These are phyloP conservation scores for Trametes coccinea DNA, from an alignment of 768 basidiomycete species.

Conservation along the genomic window DNA sequence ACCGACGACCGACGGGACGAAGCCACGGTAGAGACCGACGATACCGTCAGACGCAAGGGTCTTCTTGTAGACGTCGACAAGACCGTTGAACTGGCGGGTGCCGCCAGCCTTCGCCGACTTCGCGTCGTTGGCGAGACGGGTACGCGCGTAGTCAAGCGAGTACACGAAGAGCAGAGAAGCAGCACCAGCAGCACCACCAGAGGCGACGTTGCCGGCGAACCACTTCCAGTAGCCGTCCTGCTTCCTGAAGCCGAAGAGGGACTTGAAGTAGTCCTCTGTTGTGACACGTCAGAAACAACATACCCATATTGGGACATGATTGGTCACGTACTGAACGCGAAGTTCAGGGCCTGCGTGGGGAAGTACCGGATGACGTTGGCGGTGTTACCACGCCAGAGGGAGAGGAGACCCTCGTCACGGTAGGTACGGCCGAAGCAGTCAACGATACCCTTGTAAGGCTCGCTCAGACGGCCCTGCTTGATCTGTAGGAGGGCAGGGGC, in stretches of 20 bases:
- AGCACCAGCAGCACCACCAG: constrained; percentile 99
- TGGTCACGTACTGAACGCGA: constrained; percentile 89
- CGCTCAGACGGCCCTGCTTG: constrained; percentile 97
- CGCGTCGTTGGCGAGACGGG: constrained; percentile 96
- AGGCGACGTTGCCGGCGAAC: constrained; percentile 97
- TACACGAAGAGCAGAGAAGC: constrained; percentile 99
- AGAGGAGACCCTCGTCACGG: constrained; percentile 90
- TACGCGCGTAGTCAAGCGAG: constrained; percentile 99
- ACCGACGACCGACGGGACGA: constrained; percentile 98
- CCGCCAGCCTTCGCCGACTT: constrained; percentile 94
- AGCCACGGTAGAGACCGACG: constrained; percentile 99
- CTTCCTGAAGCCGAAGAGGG: constrained; percentile 98
- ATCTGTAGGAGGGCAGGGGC: constrained; percentile 53
- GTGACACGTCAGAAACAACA: constrained; percentile 21
- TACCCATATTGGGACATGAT: background rate
- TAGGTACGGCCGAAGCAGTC: constrained; percentile 95
- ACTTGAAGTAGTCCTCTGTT: constrained; percentile 97
- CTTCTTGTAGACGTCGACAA: constrained; percentile 97
- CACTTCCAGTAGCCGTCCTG: constrained; percentile 96
- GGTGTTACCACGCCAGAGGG: constrained; percentile 99
- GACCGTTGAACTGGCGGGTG: constrained; percentile 97
- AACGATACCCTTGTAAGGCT: constrained; percentile 93
- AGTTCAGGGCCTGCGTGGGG: constrained; percentile 99
- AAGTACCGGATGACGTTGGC: constrained; percentile 99
- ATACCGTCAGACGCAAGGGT: constrained; percentile 97